Evolutionary conservation across 768 basidiomycete species (phyloP).

Genomic region (Termitomyces sp.): DNA sequence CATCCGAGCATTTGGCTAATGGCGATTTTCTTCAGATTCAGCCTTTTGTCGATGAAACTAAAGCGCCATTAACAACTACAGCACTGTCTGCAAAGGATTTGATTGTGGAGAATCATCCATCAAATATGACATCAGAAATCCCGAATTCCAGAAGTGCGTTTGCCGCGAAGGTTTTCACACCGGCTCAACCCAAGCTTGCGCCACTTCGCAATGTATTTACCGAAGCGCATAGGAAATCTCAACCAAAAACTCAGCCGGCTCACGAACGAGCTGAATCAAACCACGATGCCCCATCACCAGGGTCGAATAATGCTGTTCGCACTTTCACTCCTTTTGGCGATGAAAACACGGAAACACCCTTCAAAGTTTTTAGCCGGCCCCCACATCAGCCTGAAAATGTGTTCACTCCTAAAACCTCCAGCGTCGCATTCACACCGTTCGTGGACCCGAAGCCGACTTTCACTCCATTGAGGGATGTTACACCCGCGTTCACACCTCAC

Average conservation of each 20-base stretch:
- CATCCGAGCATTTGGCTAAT: slow-evolving; percentile 13
- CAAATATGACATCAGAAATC: slow-evolving; percentile 28
- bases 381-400: slow-evolving; percentile 45
- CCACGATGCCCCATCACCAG: slow-evolving; percentile 26
- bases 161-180: slow-evolving; percentile 60
- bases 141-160: slow-evolving; percentile 43
- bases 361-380: slow-evolving; percentile 76
- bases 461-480: slow-evolving; percentile 38
- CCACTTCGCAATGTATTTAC: slow-evolving; percentile 44
- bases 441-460: slow-evolving; percentile 32
- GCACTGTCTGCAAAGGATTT: slow-evolving; percentile 52
- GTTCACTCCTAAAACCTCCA: slow-evolving; percentile 44
- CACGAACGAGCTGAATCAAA: slow-evolving; percentile 45
- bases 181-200: slow-evolving; percentile 42
- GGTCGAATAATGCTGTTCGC: slow-evolving; percentile 19
- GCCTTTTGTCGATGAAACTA: slow-evolving; percentile 58
- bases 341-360: slow-evolving; percentile 45
- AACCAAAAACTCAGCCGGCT: slow-evolving; percentile 31
- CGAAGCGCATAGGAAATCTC: slow-evolving; percentile 41
- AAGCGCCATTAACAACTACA: slow-evolving; percentile 35
- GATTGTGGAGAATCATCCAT: slow-evolving; percentile 17
- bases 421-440: slow-evolving; percentile 38
- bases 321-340: slow-evolving; percentile 40
- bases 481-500: slow-evolving; percentile 36
- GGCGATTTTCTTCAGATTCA: slow-evolving; percentile 45